Base-by-base conservation (phyloP, 805 yeast genomes). In the Sugiyamaella valdiviana region DNA sequence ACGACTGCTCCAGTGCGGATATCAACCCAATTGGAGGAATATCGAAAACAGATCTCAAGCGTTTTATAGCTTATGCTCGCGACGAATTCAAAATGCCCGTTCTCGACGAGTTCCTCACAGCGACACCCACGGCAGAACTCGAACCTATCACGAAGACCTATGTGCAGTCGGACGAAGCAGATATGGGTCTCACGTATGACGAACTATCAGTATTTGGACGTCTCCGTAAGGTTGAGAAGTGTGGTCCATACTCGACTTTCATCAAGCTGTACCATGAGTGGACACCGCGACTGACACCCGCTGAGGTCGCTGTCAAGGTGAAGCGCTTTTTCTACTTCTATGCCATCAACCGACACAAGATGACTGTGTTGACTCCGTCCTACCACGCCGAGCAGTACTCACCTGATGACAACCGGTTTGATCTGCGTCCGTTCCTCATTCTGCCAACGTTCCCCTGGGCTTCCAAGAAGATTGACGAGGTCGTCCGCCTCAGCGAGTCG, bases 1-100 rank as follows among this genome's bases (percentile, higher is more conserved):
- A 93, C 66, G 99, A 93, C 66, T 89, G 97, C 66, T 90, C 98
- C 2, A 82, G 95, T 15, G 99, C 99, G 1, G 99, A 93, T 69
- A 79, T 93, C 51, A 93, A 93, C 63, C 99, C 99, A 22, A 95
- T 93, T 57, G 99, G 99, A n/a, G 96, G 97, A 32, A 87, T 93
- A 39, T 91, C 99, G 14, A 93, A 93, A 64, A 88, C 89, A 0
- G 99, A 95, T 62, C 71, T 93, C 63, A 89, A 87, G 63, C 73
- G 77, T 45, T 93, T 95, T 60, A 93, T 93, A 45, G 78, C 73
- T 2, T 93, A 88, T 78, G 88, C 97, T 0, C 74, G 79, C 26
- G 63, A 60, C 5, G 72, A 77, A 47, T 91, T 84, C 63, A 75
- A 85, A 1, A 63, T 91, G 61, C 96, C 96, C 3, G 76, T 93